Evolutionary conservation across 306 rosid genomes (phyloP).

Genomic region (Gastrolobium bilobum): DNA sequence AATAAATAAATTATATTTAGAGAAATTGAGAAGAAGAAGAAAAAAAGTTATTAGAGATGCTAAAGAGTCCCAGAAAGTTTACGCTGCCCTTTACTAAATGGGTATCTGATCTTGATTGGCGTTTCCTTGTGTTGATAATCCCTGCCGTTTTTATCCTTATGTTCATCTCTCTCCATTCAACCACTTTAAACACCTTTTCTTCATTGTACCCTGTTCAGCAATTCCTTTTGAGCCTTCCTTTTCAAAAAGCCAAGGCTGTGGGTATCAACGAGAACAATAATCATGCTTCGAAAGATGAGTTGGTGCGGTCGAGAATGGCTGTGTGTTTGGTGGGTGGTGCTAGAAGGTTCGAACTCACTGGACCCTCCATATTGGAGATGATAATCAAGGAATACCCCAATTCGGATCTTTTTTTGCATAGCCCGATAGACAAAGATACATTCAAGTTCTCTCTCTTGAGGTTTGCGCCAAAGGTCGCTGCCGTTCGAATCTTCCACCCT

Average conservation of each 20-base stretch:
- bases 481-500: slow-evolving; percentile 71
- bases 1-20: not conserved
- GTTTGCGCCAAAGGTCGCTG: slow-evolving; percentile 67
- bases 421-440: slow-evolving; percentile 69
- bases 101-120: slow-evolving; percentile 62
- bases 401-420: slow-evolving; percentile 82
- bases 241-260: slow-evolving; percentile 15
- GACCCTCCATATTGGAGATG: slow-evolving; percentile 78
- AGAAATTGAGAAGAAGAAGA: not conserved
- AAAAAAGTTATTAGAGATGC: slow-evolving; percentile 26
- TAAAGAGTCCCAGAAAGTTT: slow-evolving; percentile 43
- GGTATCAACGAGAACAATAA: not conserved
- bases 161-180: slow-evolving; percentile 56
- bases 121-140: slow-evolving; percentile 58
- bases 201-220: slow-evolving; percentile 54
- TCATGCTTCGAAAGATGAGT: slow-evolving; percentile 50
- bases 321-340: slow-evolving; percentile 98
- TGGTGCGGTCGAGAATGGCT: slow-evolving; percentile 77
- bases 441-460: slow-evolving; percentile 80
- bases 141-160: slow-evolving; percentile 61
- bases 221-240: slow-evolving; percentile 46
- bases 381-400: slow-evolving; percentile 74
- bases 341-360: slow-evolving; percentile 89
- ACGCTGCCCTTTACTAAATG: slow-evolving; percentile 45
- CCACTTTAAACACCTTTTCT: slow-evolving; percentile 45